phyloP scores from a whole-genome alignment of 805 yeast species.

The Pichia pseudocactophila region DNA sequence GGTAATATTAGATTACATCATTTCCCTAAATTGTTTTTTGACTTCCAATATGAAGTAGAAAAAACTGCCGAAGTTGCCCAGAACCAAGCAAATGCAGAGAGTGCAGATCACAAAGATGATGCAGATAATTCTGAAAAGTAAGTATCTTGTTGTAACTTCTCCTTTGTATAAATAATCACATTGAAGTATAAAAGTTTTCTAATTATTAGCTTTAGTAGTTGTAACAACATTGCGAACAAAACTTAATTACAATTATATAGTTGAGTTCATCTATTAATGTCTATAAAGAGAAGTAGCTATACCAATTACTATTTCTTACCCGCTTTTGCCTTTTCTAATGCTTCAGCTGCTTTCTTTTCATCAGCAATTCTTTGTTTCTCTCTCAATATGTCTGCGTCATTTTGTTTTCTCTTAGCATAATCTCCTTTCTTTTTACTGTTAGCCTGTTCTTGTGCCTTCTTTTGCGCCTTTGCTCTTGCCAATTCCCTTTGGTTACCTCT shows the following conservation, averaged over 20 bases:
- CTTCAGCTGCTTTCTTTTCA: slow-evolving; percentile 30
- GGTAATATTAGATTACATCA: slow-evolving; percentile 92
- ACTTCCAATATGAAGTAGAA: slow-evolving; percentile 87
- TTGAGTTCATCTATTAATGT: no score
- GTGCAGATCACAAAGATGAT: background rate
- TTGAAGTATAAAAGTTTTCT: no score
- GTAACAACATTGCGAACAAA: no score
- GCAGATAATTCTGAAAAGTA: no score
- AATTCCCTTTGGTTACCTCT: slow-evolving; percentile 96
- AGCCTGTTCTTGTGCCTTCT: slow-evolving; percentile 61
- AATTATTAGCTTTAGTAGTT: no score
- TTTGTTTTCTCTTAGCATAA: slow-evolving; percentile 76
- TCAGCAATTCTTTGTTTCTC: slow-evolving; percentile 77
- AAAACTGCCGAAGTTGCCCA: slow-evolving; percentile 49
- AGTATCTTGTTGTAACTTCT: no score
- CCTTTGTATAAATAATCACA: no score
- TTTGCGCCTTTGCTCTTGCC: slow-evolving; percentile 80
- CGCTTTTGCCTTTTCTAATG: slow-evolving; percentile 13
- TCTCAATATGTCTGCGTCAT: slow-evolving; percentile 85
- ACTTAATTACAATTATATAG: no score
- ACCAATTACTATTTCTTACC: slow-evolving; percentile 3
- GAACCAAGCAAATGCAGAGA: slow-evolving; percentile 5
- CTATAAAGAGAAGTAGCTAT: slow-evolving; percentile 5
- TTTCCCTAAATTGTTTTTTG: slow-evolving; percentile 87
- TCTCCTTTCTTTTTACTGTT: slow-evolving; percentile 73